phyloP scores from a whole-genome alignment of 495 filamentous ascomycete species.

The Penicillium longicatenatum region DNA sequence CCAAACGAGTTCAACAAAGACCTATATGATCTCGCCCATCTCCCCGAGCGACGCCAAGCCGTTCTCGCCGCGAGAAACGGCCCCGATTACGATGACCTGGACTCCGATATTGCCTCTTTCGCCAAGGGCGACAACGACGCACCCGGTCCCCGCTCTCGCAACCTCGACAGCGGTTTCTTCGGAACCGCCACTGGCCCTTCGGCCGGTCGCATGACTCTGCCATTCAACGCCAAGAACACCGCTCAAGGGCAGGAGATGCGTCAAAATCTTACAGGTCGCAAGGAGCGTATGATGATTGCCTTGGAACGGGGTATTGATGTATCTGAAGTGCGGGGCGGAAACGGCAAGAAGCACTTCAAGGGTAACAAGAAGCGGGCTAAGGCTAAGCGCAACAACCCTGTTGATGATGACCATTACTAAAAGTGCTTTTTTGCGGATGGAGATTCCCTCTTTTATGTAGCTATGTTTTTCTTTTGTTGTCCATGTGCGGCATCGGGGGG shows the following conservation, averaged over 20 bases:
- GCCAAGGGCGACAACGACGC: constrained; percentile 27
- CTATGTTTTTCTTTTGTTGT: constrained; percentile 14
- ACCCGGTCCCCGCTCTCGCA: constrained; percentile 68
- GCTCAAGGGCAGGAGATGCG: constrained; percentile 69
- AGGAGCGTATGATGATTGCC: constrained; percentile 81
- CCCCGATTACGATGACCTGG: constrained; percentile 44
- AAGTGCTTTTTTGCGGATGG: constrained; percentile 24
- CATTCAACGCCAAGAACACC: constrained; percentile 85
- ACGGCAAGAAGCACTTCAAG: constrained; percentile 95
- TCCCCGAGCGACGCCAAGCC: constrained; percentile 69
- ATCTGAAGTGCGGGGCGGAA: constrained; percentile 69
- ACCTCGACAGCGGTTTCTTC: constrained; percentile 87
- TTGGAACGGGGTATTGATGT: constrained; percentile 83
- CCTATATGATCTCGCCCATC: constrained; percentile 77
- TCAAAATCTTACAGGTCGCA: constrained; percentile 77
- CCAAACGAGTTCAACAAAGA: constrained; percentile 79
- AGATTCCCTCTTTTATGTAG: constrained; percentile 15
- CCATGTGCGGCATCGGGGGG: constrained; percentile 10
- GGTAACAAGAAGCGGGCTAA: constrained; percentile 69
- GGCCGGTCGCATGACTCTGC: constrained; percentile 68
- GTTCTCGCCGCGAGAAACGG: constrained; percentile 54
- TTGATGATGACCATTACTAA: constrained; percentile 45
- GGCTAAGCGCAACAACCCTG: constrained; percentile 47
- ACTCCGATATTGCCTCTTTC: constrained; percentile 26
- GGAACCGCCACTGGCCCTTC: constrained; percentile 58